phyloP scores from a whole-genome alignment of 2,329 filamentous ascomycete species.

The Fonsecaea multimorphosa region DNA sequence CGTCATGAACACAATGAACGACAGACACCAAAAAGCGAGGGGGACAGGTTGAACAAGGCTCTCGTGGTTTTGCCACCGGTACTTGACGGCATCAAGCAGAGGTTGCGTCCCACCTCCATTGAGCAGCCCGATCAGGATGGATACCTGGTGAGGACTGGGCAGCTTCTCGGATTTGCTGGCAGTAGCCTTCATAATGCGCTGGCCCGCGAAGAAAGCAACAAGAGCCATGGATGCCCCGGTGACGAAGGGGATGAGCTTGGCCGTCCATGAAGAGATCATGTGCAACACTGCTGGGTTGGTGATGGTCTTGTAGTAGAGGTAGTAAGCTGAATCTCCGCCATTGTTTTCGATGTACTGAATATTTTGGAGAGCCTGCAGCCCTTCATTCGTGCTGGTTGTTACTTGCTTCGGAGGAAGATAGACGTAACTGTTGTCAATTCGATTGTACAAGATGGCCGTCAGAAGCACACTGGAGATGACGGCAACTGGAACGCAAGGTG shows the following conservation, averaged over 20 bases:
- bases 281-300: slow-evolving; percentile 29
- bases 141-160: slow-evolving; percentile 28
- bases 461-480: slow-evolving; percentile 25
- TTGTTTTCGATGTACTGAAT: slow-evolving; percentile 16
- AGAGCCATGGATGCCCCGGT: slow-evolving; percentile 32
- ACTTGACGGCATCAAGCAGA: slow-evolving; percentile 21
- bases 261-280: slow-evolving; percentile 32
- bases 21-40: slow-evolving; percentile 24
- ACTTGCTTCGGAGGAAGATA: slow-evolving; percentile 14
- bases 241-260: slow-evolving; percentile 35
- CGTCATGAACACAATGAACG: slow-evolving; percentile 26
- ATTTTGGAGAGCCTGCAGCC: slow-evolving; percentile 14
- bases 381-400: slow-evolving; percentile 7
- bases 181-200: slow-evolving; percentile 32
- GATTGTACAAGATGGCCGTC: slow-evolving; percentile 27
- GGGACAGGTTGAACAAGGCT: slow-evolving; percentile 23
- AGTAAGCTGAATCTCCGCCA: slow-evolving; percentile 30
- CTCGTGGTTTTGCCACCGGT: slow-evolving; percentile 24
- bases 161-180: slow-evolving; percentile 19
- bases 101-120: slow-evolving; percentile 23
- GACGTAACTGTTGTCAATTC: slow-evolving; percentile 24
- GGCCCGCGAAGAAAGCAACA: slow-evolving; percentile 33
- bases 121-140: slow-evolving; percentile 25
- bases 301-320: slow-evolving; percentile 28
- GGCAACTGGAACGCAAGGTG: slow-evolving; percentile 31